phyloP scores from a whole-genome alignment of 495 filamentous ascomycete genomes.

The Endocarpon pusillum region DNA sequence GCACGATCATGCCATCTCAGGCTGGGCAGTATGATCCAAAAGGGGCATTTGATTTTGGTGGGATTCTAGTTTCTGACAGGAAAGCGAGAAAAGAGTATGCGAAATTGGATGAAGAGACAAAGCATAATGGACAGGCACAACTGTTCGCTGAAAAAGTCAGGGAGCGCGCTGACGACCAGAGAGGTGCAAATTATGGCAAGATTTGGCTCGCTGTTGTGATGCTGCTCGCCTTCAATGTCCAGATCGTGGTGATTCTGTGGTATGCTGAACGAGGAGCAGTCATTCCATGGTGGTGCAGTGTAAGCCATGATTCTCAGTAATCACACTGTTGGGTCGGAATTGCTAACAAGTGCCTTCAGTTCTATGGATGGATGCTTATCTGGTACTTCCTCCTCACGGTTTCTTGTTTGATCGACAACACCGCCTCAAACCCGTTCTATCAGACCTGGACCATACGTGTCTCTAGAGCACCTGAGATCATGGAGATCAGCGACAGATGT shows the following conservation, averaged over 20 bases:
- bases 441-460: constrained; percentile 10
- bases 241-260: too few relatives aligned
- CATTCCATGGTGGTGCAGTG: constrained; percentile 11
- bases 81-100: too few relatives aligned
- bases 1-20: constrained; percentile 7
- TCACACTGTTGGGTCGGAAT: not conserved
- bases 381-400: constrained; percentile 11
- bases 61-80: too few relatives aligned
- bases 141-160: too few relatives aligned
- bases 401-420: constrained; percentile 7
- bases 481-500: constrained; percentile 5
- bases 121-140: too few relatives aligned
- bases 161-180: too few relatives aligned
- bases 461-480: constrained; percentile 4
- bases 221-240: too few relatives aligned
- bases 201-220: too few relatives aligned
- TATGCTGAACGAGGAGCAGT: too few relatives aligned
- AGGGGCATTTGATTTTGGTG: too few relatives aligned
- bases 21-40: constrained; percentile 7
- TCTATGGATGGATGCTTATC: constrained; percentile 11
- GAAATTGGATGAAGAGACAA: too few relatives aligned
- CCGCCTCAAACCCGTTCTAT: constrained; percentile 7
- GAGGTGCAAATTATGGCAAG: too few relatives aligned
- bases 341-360: constrained; percentile 2
- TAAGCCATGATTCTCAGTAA: constrained; percentile 3